Conservation (phyloP, 768 basidiomycete genomes). For the Inosperma sp. region DNA sequence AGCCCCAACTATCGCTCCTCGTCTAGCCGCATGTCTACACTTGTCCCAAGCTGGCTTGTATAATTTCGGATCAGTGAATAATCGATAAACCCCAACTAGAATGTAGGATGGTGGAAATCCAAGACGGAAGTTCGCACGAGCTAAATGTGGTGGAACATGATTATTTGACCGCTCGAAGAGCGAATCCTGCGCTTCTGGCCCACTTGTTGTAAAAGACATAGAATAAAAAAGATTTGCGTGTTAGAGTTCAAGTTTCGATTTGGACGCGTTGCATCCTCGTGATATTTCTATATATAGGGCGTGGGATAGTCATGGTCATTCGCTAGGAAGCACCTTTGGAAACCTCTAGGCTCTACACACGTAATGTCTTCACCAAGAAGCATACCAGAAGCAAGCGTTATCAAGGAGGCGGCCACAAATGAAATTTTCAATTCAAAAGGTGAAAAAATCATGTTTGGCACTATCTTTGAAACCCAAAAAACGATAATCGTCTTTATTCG, state of each 20-base stretch:
- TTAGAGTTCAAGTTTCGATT: background rate
- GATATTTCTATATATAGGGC: background rate
- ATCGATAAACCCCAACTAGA: constrained; percentile 77
- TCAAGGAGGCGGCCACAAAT: constrained; percentile 36
- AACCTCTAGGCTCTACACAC: no score
- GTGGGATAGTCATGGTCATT: no score
- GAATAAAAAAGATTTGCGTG: background rate
- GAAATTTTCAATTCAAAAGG: constrained; percentile 46
- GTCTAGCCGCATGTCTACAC: constrained; percentile 67
- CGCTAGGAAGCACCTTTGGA: no score
- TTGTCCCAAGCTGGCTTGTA: constrained; percentile 80
- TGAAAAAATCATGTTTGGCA: constrained; percentile 46
- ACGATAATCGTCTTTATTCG: constrained; percentile 64
- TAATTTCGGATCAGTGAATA: constrained; percentile 68
- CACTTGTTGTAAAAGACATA: constrained; percentile 14
- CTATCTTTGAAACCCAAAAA: constrained; percentile 33
- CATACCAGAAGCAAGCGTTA: constrained; percentile 31
- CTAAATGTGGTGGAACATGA: constrained; percentile 44
- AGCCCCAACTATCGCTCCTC: constrained; percentile 65
- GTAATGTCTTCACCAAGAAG: constrained; percentile 8
- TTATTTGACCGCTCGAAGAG: constrained; percentile 16
- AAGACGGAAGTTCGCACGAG: constrained; percentile 56
- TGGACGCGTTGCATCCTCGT: background rate
- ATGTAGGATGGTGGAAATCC: constrained; percentile 80
- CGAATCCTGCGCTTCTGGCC: constrained; percentile 23